These are phyloP conservation scores for Helichrysum umbraculigerum DNA, from an alignment of 129 eudicot genomes.

Conservation along the genomic window DNA sequence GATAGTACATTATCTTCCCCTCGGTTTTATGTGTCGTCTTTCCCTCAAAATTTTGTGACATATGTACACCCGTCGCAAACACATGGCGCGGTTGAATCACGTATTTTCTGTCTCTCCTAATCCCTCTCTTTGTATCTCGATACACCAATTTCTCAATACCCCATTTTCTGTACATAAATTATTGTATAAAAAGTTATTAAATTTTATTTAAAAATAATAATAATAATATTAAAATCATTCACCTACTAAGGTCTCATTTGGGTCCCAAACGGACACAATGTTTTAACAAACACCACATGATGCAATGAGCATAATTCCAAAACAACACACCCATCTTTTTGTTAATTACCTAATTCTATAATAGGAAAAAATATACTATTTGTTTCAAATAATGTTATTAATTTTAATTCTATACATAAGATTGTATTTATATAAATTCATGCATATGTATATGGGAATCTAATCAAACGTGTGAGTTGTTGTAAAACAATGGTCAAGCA, in stretches of 20 bases:
- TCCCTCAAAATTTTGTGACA: slow-evolving; percentile 71
- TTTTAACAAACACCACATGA: slow-evolving; percentile 28
- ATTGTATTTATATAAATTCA: neutral
- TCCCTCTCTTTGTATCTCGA: slow-evolving; percentile 62
- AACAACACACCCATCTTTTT: slow-evolving; percentile 5
- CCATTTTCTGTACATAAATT: slow-evolving; percentile 92
- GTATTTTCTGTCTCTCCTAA: slow-evolving; percentile 76
- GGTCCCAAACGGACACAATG: slow-evolving; percentile 14
- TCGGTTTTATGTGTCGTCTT: slow-evolving; percentile 55
- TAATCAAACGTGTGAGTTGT: slow-evolving; percentile 15
- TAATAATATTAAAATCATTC: neutral
- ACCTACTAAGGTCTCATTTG: slow-evolving; percentile 26
- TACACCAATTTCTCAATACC: slow-evolving; percentile 90
- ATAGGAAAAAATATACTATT: neutral
- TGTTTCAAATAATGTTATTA: neutral
- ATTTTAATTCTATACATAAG: neutral
- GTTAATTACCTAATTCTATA: slow-evolving; percentile 9
- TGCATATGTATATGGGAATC: neutral
- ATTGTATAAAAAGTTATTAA: too few relatives aligned
- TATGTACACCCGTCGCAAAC: slow-evolving; percentile 82
- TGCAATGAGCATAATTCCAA: slow-evolving; percentile 6
- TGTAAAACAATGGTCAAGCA: slow-evolving; percentile 23
- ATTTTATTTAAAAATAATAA: too few relatives aligned
- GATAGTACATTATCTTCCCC: slow-evolving; percentile 66
- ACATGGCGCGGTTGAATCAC: slow-evolving; percentile 74